Conservation (phyloP, 2,329 filamentous ascomycete species). For the Raffaelea albimanens region DNA sequence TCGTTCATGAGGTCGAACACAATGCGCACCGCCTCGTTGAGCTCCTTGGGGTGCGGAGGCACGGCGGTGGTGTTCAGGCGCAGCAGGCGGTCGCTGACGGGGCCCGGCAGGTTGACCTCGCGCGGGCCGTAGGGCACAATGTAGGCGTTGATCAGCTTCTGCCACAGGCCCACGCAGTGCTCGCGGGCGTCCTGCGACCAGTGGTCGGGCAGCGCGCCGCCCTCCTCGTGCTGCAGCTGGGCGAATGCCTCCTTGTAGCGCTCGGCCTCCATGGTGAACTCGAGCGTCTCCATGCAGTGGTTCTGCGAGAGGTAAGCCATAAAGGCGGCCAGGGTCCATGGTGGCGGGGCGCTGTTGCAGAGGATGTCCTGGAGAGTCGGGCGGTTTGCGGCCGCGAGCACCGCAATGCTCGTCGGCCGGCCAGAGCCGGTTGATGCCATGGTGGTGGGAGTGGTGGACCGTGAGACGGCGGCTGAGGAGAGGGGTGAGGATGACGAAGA, state of each 20-base stretch:
- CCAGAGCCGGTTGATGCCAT: constrained; percentile 30
- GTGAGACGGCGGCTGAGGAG: neutral
- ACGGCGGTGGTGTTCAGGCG: constrained; percentile 45
- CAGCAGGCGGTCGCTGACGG: constrained; percentile 74
- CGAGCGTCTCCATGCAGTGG: constrained; percentile 90
- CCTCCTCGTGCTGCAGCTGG: constrained; percentile 32
- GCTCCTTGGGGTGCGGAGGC: constrained; percentile 63
- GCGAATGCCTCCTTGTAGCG: constrained; percentile 60
- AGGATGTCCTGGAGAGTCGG: constrained; percentile 83
- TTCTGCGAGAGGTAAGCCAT: constrained; percentile 96
- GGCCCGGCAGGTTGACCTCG: constrained; percentile 83
- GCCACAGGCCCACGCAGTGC: constrained; percentile 75
- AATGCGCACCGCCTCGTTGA: constrained; percentile 77
- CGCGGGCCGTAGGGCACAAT: constrained; percentile 75
- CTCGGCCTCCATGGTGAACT: constrained; percentile 91
- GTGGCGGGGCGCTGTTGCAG: constrained; percentile 72
- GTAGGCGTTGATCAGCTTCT: constrained; percentile 80
- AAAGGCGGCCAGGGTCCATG: constrained; percentile 86
- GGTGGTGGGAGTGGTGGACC: constrained; percentile 17
- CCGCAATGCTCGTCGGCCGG: constrained; percentile 38
- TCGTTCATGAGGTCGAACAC: constrained; percentile 97
- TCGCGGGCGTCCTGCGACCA: constrained; percentile 38
- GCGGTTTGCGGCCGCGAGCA: constrained; percentile 31
- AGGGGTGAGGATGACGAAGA: neutral
- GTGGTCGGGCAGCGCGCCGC: constrained; percentile 13